phyloP scores from a whole-genome alignment of 495 filamentous ascomycete species.

The Penicillium dipodomyicola region DNA sequence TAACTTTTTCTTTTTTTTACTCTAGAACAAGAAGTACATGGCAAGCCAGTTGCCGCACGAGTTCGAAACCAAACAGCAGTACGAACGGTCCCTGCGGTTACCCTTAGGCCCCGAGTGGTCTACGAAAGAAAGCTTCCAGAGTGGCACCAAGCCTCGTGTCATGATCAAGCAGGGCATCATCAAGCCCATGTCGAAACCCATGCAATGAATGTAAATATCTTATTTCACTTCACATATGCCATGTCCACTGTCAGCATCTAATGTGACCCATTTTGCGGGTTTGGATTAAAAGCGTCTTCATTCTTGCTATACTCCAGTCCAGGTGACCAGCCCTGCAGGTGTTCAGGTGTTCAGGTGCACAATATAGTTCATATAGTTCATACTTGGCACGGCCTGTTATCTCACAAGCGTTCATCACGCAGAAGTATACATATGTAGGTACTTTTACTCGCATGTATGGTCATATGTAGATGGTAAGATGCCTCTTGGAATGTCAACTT shows the following conservation, averaged over 20 bases:
- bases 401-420: neutral
- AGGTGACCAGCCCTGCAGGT: too few species aligned
- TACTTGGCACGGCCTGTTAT: neutral
- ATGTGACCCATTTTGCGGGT: constrained; percentile 7
- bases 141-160: constrained; percentile 83
- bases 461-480: neutral
- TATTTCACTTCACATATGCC: constrained; percentile 9
- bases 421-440: too few species aligned
- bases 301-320: neutral
- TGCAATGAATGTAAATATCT: constrained; percentile 41
- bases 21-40: constrained; percentile 81
- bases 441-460: neutral
- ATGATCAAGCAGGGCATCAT: constrained; percentile 92
- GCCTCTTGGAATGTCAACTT: constrained; percentile 18
- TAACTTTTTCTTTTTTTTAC: constrained; percentile 26
- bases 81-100: constrained; percentile 81
- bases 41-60: constrained; percentile 78
- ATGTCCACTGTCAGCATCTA: constrained; percentile 1
- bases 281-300: constrained; percentile 6
- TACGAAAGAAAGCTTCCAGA: constrained; percentile 90
- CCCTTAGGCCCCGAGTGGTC: constrained; percentile 93
- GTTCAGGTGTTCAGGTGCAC: neutral
- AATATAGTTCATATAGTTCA: neutral
- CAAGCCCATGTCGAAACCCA: constrained; percentile 79
- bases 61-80: constrained; percentile 83